These are phyloP conservation scores for Eimeria falciformis DNA, from an alignment of 169 alveolate genomes.

Conservation along the genomic window DNA sequence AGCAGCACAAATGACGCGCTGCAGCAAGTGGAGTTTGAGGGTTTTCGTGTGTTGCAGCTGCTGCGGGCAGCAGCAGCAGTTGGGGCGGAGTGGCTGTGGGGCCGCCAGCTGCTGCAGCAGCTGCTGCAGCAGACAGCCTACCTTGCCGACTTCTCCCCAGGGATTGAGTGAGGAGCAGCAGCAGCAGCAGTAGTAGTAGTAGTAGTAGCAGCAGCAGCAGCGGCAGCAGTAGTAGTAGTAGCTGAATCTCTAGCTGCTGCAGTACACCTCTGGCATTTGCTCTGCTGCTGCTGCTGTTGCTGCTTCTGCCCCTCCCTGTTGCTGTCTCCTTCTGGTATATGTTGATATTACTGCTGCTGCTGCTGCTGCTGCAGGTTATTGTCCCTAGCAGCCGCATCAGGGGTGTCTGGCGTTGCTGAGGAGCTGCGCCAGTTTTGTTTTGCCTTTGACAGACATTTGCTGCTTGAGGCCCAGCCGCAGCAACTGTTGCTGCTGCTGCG, in stretches of 20 bases:
- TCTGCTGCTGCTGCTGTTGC: conserved; percentile 43
- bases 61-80: conserved; percentile 18
- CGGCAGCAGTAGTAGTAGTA: not conserved
- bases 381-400: conserved; percentile 43
- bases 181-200: conserved; percentile 33
- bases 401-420: not conserved
- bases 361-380: conserved; percentile 61
- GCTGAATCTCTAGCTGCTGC: not conserved
- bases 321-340: not conserved
- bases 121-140: conserved; percentile 45
- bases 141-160: conserved; percentile 11
- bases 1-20: not conserved
- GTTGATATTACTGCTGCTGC: conserved; percentile 16
- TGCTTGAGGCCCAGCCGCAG: conserved; percentile 58
- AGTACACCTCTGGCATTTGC: not conserved
- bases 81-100: not conserved
- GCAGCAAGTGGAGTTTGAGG: conserved; percentile 25
- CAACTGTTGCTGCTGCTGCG: conserved; percentile 57
- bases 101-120: conserved; percentile 17
- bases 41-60: conserved; percentile 33
- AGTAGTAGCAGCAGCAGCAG: conserved; percentile 20
- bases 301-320: not conserved
- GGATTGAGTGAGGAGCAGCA: conserved; percentile 29
- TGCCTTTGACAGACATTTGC: conserved; percentile 30
- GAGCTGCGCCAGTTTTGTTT: not conserved